Conservation (phyloP, 441 rosid species). For the Gossypium davidsonii region DNA sequence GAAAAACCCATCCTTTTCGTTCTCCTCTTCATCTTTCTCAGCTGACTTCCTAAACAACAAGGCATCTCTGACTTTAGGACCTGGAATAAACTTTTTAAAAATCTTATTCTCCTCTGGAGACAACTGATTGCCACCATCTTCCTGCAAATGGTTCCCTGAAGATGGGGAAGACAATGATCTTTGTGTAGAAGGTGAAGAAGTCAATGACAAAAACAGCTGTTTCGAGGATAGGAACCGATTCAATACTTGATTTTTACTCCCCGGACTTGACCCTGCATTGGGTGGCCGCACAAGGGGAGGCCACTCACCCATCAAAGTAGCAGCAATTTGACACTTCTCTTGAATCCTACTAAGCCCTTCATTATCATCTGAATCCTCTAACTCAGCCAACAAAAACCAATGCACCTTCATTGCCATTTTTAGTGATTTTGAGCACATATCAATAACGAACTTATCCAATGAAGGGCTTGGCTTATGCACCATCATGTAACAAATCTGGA, state of each 20-base stretch:
- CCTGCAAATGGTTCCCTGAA: conserved; percentile 46
- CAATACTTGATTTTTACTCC: conserved; percentile 86
- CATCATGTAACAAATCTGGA: conserved; percentile 90
- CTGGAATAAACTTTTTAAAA: conserved; percentile 86
- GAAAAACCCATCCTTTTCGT: conserved; percentile 86
- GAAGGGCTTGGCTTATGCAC: conserved; percentile 98
- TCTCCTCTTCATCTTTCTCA: conserved; percentile 86
- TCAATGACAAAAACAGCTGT: conserved; percentile 75
- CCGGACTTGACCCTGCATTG: conserved; percentile 48
- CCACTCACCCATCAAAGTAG: conserved; percentile 97
- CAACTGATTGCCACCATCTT: conserved; percentile 51
- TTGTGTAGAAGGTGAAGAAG: conserved; percentile 67
- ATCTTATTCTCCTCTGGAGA: conserved; percentile 74
- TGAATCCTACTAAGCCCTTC: conserved; percentile 94
- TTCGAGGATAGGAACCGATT: conserved; percentile 75
- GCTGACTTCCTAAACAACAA: conserved; percentile 85
- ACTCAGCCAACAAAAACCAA: conserved; percentile 94
- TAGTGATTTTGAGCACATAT: conserved; percentile 75
- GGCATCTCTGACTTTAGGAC: conserved; percentile 91
- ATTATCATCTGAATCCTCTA: conserved; percentile 90
- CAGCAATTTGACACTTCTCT: conserved; percentile 95
- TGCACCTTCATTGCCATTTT: conserved; percentile 91
- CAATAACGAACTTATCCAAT: conserved; percentile 95
- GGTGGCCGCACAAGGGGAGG: conserved; percentile 58
- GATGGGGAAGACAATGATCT: conserved; percentile 66